Base-by-base conservation (phyloP, 139 green algal species). In the Volvox reticuliferus region DNA sequence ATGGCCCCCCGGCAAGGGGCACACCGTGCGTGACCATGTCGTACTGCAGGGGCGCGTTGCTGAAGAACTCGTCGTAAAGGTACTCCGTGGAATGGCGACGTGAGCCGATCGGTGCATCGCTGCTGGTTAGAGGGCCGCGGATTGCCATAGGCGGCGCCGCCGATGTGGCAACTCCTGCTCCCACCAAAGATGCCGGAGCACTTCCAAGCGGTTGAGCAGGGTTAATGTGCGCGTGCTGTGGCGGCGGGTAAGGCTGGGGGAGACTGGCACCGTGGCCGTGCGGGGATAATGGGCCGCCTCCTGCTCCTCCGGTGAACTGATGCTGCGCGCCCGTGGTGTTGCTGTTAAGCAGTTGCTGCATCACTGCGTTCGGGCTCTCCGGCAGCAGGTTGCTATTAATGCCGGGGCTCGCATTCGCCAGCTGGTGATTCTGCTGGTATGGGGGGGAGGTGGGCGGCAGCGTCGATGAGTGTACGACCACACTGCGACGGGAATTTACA, bases 51-150 rank as follows among this genome's bases (percentile, higher is more conserved):
- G 44, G 73, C 30, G 44, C 44, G 44, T 84, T 90, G 32, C 86
- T 84, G 50, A 76, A 84, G 21, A 84, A 84, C 50, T 90, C 86
- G 73, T 90, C 86, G 50, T 84, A 90, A 69, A 83, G 30, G 50
- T 65, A 90, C 20, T 90, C 86, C 6, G 50, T 84, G 20, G 69
- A 83, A 32, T 63, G 63, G 1, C 86, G 86, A 1, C 73, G 71
- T 5, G 73, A 84, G 73, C 73, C 16, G 20, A 24, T 2, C 22
- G 26, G n/a, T 3, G 26, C 5, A 12, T 79, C 69, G 37, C 16
- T 36, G 85, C 85, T 82, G 85, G 69, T 20, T 12, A 69, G 28
- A 12, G 67, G 44, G 19, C 63, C 63, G 32, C 82, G 82, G 20
- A 22, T 82, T 17, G 30, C 17, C 32, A 82, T 12, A n/a, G 69